phyloP scores from a whole-genome alignment of 148 eudicot genomes.

The Heliosperma pusillum region DNA sequence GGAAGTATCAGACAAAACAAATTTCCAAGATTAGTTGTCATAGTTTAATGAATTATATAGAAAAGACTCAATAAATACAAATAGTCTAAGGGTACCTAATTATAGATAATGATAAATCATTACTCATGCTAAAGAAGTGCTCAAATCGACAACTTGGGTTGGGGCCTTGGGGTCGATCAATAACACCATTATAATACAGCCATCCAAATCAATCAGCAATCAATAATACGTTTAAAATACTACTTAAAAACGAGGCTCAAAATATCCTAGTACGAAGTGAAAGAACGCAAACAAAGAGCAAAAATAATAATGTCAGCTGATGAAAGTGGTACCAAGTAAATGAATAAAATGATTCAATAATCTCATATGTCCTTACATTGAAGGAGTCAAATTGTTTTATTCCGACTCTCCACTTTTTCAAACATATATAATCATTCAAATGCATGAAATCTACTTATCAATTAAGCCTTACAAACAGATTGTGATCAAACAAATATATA shows the following conservation, averaged over 20 bases:
- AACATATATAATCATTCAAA: not conserved
- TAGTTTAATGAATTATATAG: not conserved
- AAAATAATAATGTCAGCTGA: not conserved
- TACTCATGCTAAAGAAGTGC: conserved; percentile 9
- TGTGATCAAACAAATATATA: not conserved
- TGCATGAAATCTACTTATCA: conserved; percentile 13
- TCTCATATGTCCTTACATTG: not conserved
- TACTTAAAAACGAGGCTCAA: not conserved
- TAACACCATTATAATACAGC: not conserved
- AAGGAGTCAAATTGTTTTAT: not conserved
- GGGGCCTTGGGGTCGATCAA: not conserved
- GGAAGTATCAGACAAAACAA: not conserved
- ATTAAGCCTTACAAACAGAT: not conserved
- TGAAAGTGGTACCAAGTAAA: not conserved
- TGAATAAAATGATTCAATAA: not conserved
- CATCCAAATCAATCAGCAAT: conserved; percentile 7
- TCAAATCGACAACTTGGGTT: not conserved
- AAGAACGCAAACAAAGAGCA: not conserved
- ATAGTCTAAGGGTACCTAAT: not conserved
- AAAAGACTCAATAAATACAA: conserved; percentile 11
- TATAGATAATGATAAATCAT: conserved; percentile 14
- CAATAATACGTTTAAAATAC: not conserved
- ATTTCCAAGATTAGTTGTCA: not conserved
- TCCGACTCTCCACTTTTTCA: not conserved
- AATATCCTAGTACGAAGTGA: not conserved